phyloP scores from a whole-genome alignment of 2,329 filamentous ascomycete species.

The Aspergillus nomiae region DNA sequence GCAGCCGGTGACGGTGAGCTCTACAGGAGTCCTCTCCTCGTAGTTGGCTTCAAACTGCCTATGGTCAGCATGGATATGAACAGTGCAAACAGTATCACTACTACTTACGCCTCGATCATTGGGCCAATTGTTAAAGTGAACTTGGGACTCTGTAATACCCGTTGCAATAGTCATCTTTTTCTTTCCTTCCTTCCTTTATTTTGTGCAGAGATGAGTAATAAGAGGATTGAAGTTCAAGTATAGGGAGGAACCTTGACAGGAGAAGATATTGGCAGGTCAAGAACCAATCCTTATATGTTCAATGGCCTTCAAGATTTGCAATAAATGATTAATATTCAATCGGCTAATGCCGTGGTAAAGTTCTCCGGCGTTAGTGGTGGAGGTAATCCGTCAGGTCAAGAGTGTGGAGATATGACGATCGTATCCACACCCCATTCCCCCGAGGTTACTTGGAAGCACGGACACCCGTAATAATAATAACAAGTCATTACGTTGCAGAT shows the following conservation, averaged over 20 bases:
- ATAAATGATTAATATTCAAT: background rate
- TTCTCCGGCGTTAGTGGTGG: background rate
- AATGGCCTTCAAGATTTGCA: too few relatives aligned
- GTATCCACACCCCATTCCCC: background rate
- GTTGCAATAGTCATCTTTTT: background rate
- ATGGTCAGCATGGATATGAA: constrained; percentile 11
- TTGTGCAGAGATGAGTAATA: background rate
- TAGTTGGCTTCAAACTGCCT: constrained; percentile 67
- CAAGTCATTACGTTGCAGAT: background rate
- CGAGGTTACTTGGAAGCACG: background rate
- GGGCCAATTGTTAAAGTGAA: constrained; percentile 51
- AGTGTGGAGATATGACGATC: background rate
- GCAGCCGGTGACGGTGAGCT: constrained; percentile 63
- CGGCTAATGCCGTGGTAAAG: background rate
- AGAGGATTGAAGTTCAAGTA: background rate
- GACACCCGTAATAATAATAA: background rate
- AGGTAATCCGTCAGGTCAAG: constrained; percentile 4
- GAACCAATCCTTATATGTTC: background rate
- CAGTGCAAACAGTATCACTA: background rate
- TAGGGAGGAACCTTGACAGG: background rate
- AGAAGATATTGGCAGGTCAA: background rate
- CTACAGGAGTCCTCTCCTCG: constrained; percentile 66
- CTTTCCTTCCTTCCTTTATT: too few relatives aligned
- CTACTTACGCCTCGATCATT: constrained; percentile 53
- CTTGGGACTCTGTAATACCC: background rate